Conservation (phyloP, 2,329 filamentous ascomycete genomes). For the Thermothelomyces thermophilus region DNA sequence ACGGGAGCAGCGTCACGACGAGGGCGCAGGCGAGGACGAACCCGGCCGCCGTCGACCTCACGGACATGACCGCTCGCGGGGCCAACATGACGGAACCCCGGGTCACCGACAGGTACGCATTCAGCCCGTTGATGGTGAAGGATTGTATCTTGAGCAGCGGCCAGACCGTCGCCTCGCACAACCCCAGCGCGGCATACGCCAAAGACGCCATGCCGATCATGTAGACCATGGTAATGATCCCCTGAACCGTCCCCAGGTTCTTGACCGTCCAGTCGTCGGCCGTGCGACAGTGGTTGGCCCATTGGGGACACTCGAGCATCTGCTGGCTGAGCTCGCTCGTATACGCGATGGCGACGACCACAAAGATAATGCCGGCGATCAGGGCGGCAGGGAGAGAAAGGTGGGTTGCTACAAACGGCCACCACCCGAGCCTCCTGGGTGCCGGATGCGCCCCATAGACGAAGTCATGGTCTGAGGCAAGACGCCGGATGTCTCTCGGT, state of each 20-base stretch:
- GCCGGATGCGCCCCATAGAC: conserved; percentile 16
- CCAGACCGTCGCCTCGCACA: conserved; percentile 22
- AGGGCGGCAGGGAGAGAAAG: conserved; percentile 18
- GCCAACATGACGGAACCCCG: conserved; percentile 18
- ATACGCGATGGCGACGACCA: conserved; percentile 21
- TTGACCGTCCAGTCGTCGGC: conserved; percentile 20
- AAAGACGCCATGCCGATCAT: conserved; percentile 21
- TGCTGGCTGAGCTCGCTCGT: conserved; percentile 18
- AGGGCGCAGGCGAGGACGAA: conserved; percentile 14
- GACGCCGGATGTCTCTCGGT: conserved; percentile 18
- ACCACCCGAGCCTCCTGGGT: conserved; percentile 17
- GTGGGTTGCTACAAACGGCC: conserved; percentile 20
- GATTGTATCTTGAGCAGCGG: conserved; percentile 19
- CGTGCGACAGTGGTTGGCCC: conserved; percentile 17
- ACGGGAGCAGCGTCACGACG: conserved; percentile 14
- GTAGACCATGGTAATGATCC: conserved; percentile 22
- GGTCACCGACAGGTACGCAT: conserved; percentile 20
- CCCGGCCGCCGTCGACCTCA: conserved; percentile 14
- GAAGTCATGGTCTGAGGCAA: conserved; percentile 24
- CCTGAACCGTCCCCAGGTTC: conserved; percentile 22
- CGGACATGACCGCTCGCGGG: conserved; percentile 15
- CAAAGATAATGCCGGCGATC: conserved; percentile 17
- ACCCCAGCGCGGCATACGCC: conserved; percentile 14
- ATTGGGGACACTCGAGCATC: conserved; percentile 21
- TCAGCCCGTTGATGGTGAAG: conserved; percentile 19